Conservation (phyloP, 371 early-diverging fungal genomes). For the Mucor racemosus region DNA sequence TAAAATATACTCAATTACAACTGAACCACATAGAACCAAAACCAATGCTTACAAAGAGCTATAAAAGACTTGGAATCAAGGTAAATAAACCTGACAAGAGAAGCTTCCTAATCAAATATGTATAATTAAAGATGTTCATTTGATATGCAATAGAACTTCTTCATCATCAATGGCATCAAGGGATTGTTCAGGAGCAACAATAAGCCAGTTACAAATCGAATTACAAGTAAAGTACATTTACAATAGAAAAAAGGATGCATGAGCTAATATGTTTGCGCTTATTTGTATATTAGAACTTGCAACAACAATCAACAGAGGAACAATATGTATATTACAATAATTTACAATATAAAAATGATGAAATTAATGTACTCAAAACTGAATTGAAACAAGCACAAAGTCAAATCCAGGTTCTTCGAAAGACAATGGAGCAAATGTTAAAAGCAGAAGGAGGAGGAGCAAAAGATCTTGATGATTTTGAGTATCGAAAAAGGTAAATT, state of each 20-base stretch:
- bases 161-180: neutral
- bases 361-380: conserved; percentile 19
- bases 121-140: neutral
- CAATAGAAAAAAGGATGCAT: neutral
- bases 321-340: conserved; percentile 17
- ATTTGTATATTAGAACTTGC: conserved; percentile 5
- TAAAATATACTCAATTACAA: neutral
- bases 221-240: neutral
- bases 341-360: conserved; percentile 24
- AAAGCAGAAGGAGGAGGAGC: conserved; percentile 28
- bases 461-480: conserved; percentile 8
- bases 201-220: conserved; percentile 1
- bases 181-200: neutral
- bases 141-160: neutral
- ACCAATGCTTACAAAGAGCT: conserved; percentile 34
- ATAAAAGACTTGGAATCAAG: conserved; percentile 14
- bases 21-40: conserved; percentile 7
- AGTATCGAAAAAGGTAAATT: conserved; percentile 12
- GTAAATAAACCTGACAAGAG: neutral
- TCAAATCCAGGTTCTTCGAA: conserved; percentile 37
- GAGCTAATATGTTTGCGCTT: conserved; percentile 1
- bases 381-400: conserved; percentile 36
- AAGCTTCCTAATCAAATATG: neutral
- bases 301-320: conserved; percentile 15
- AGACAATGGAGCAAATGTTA: conserved; percentile 47